These are phyloP conservation scores for Blastobotrys elegans DNA, from an alignment of 1,139 yeast genomes.

Conservation along the genomic window DNA sequence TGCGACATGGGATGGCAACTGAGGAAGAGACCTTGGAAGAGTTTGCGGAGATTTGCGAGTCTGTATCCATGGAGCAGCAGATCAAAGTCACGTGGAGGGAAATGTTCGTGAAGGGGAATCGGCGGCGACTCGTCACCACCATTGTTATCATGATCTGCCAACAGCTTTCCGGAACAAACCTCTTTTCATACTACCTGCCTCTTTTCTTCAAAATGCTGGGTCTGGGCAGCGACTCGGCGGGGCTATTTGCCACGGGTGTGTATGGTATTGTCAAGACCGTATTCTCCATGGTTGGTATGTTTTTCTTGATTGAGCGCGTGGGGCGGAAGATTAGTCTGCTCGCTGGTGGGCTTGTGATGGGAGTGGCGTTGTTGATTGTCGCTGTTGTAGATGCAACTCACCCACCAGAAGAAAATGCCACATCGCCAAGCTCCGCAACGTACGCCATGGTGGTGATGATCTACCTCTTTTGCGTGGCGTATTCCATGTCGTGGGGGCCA, in stretches of 20 bases:
- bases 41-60: slow-evolving; percentile 41
- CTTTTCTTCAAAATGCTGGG: slow-evolving; percentile 47
- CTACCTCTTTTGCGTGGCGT: slow-evolving; percentile 66
- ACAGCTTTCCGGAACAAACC: slow-evolving; percentile 69
- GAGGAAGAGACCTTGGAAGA: slow-evolving; percentile 35
- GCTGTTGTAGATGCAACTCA: slow-evolving; percentile 28
- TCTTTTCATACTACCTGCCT: slow-evolving; percentile 63
- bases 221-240: slow-evolving; percentile 45
- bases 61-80: slow-evolving; percentile 37
- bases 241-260: slow-evolving; percentile 40
- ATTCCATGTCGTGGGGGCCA: slow-evolving; percentile 82
- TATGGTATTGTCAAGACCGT: slow-evolving; percentile 30
- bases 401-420: slow-evolving; percentile 14
- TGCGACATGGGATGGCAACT: slow-evolving; percentile 14
- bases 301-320: slow-evolving; percentile 43
- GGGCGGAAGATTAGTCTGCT: slow-evolving; percentile 52
- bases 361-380: slow-evolving; percentile 35
- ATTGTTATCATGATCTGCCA: slow-evolving; percentile 52
- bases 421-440: slow-evolving; percentile 1
- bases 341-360: slow-evolving; percentile 47
- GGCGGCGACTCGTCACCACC: slow-evolving; percentile 44
- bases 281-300: slow-evolving; percentile 39
- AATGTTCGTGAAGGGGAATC: slow-evolving; percentile 37
- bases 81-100: slow-evolving; percentile 31
- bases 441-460: slow-evolving; percentile 55